Evolutionary conservation across 192 early-diverging fungal species (phyloP), one percentile per base, ranked within the genome.

Genomic region (Funneliformis mosseae): DNA sequence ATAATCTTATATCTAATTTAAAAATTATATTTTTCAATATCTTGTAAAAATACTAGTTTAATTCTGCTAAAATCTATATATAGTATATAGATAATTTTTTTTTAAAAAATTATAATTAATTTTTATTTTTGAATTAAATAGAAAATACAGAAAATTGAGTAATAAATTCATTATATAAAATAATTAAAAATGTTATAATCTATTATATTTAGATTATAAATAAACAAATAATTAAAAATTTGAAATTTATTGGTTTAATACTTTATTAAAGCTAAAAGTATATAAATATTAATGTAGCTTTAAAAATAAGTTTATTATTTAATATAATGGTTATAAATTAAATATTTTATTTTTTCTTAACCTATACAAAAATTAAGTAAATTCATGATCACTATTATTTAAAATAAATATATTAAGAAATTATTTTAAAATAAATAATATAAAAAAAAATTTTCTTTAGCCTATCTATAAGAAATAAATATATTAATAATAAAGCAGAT

Each of bases 81-180:
- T 12, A 50, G 18, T 43, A 23, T 8, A 7, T 27, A 10, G n/a
- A n/a, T n/a, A n/a, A n/a, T n/a, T n/a, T n/a, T n/a, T n/a, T n/a
- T n/a, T n/a, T n/a, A n/a, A n/a, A n/a, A n/a, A n/a, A n/a, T n/a
- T n/a, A n/a, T n/a, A n/a, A n/a, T n/a, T n/a, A n/a, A n/a, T n/a
- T 74, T 33, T 46, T 43, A 43, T 48, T 74, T 74, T 59, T 74
- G 48, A 50, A n/a, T 11, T 21, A 50, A 74, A 16, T 50, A 74
- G 18, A 46, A 41, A 48, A 27, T 23, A 38, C 28, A n/a, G 18
- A 50, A 27, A 27, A 25, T 46, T 25, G 11, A 74, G n/a, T 23
- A 74, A 74, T 55, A 74, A 33, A 74, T 50, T 59, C 23, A 74
- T 46, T 6, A 74, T 18, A 46, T 74, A 74, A 28, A 74, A 48